Conservation (phyloP, 1,284 basidiomycete species). For the Coniferiporia sulphurascens region DNA sequence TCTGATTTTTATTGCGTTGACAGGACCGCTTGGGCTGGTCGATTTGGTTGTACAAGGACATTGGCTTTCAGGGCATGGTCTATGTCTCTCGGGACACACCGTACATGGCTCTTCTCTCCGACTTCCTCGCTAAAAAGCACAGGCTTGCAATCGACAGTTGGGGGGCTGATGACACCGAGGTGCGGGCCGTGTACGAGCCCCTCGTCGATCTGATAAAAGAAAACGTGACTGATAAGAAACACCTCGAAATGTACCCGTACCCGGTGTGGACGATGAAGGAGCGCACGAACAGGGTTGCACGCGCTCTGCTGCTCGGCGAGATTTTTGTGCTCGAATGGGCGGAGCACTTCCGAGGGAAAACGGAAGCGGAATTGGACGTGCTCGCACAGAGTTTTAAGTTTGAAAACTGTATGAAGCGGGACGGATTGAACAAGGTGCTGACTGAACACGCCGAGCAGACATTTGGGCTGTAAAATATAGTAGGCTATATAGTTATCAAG, state of each 20-base stretch:
- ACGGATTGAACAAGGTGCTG: slow-evolving; percentile 37
- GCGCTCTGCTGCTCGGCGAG: slow-evolving; percentile 35
- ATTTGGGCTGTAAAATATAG: not conserved
- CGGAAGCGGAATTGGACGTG: slow-evolving; percentile 33
- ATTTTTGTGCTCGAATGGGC: slow-evolving; percentile 36
- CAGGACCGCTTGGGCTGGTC: slow-evolving; percentile 72
- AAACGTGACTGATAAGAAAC: slow-evolving; percentile 37
- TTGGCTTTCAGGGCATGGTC: slow-evolving; percentile 83
- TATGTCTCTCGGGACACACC: slow-evolving; percentile 62
- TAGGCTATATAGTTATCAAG: too few species aligned
- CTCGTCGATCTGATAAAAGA: slow-evolving; percentile 48
- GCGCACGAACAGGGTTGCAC: slow-evolving; percentile 25
- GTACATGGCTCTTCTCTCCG: slow-evolving; percentile 59
- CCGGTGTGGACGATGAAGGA: slow-evolving; percentile 44
- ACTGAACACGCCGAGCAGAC: slow-evolving; percentile 30
- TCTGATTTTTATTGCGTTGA: not conserved
- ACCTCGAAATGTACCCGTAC: slow-evolving; percentile 44
- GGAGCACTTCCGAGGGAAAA: slow-evolving; percentile 34
- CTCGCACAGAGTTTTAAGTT: slow-evolving; percentile 53
- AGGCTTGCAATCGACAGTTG: slow-evolving; percentile 60
- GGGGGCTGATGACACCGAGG: slow-evolving; percentile 49
- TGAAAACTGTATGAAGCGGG: slow-evolving; percentile 45
- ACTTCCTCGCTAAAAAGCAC: slow-evolving; percentile 62
- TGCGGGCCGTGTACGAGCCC: slow-evolving; percentile 52
- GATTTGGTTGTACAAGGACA: slow-evolving; percentile 85